These are phyloP conservation scores for Fraxinus albicans DNA, from an alignment of 305 asterid genomes.

Conservation along the genomic window DNA sequence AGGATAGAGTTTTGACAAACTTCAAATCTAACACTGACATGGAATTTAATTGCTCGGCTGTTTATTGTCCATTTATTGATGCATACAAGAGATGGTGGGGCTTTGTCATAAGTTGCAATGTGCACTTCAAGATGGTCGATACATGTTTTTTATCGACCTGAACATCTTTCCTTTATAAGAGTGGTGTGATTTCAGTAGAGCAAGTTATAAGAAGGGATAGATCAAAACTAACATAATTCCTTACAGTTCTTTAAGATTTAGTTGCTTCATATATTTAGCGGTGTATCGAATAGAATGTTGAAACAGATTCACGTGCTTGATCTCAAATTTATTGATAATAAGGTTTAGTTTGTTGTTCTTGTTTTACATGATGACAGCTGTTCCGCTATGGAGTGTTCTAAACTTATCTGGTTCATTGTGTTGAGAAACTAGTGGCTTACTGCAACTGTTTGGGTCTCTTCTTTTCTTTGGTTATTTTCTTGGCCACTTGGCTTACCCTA, in stretches of 20 bases:
- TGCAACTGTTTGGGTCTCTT: neutral
- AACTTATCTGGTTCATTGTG: neutral
- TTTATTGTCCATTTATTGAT: constrained; percentile 23
- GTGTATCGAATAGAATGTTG: neutral
- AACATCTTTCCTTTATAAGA: neutral
- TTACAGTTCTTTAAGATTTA: neutral
- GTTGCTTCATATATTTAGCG: neutral
- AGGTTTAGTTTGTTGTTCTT: constrained; percentile 3
- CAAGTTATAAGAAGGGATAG: neutral
- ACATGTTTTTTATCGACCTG: neutral
- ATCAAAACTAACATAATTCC: neutral
- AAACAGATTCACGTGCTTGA: neutral
- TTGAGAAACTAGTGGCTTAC: neutral
- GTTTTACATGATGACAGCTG: neutral
- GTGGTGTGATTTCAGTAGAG: neutral
- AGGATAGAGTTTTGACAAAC: constrained; percentile 7
- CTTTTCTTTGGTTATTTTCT: neutral
- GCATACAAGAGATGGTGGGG: neutral
- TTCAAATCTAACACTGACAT: constrained; percentile 18
- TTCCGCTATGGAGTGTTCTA: neutral
- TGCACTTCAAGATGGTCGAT: neutral
- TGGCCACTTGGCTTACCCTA: neutral
- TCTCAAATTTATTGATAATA: neutral
- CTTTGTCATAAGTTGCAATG: neutral
- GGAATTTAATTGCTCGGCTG: constrained; percentile 37